A percentile compares a stretch with the other conserved stretches of the same genome.
These are phyloP conservation scores for Cerioporus squamosus DNA, from an alignment of 1,284 basidiomycete genomes.

Conservation along the genomic window DNA sequence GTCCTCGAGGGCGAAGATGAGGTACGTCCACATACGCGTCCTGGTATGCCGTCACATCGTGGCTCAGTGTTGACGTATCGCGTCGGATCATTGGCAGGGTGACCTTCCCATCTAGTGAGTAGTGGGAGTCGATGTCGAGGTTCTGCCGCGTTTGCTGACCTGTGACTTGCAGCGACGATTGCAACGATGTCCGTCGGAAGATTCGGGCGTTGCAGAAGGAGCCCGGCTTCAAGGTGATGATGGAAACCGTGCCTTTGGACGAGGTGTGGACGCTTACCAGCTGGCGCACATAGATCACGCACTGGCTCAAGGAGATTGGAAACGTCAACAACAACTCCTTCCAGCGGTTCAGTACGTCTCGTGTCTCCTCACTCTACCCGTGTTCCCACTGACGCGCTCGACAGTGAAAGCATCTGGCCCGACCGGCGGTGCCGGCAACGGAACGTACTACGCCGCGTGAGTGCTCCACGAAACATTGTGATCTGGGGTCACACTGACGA, in stretches of 20 bases:
- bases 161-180: slow-evolving; percentile 43
- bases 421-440: slow-evolving; percentile 45
- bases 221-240: slow-evolving; percentile 46
- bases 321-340: slow-evolving; percentile 52
- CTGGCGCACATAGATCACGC: slow-evolving; percentile 36
- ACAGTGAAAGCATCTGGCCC: slow-evolving; percentile 48
- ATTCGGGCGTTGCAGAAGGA: slow-evolving; percentile 46
- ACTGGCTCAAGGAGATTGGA: slow-evolving; percentile 51
- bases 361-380: neutral
- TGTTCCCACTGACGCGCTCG: neutral
- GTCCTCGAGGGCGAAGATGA: slow-evolving; percentile 38
- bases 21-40: slow-evolving; percentile 9
- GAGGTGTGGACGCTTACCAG: neutral
- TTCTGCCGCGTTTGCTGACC: neutral
- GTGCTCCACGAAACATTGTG: slow-evolving; percentile 19
- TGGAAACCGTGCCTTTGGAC: neutral
- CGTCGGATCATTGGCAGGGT: slow-evolving; percentile 20
- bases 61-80: neutral
- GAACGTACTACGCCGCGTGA: slow-evolving; percentile 49
- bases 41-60: neutral
- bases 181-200: slow-evolving; percentile 52
- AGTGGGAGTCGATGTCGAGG: neutral
- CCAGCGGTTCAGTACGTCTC: slow-evolving; percentile 47
- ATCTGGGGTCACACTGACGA: slow-evolving; percentile 1
- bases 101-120: slow-evolving; percentile 37